These are phyloP conservation scores for Talaromyces verruculosus DNA, from an alignment of 2,329 filamentous ascomycete genomes.

Conservation along the genomic window DNA sequence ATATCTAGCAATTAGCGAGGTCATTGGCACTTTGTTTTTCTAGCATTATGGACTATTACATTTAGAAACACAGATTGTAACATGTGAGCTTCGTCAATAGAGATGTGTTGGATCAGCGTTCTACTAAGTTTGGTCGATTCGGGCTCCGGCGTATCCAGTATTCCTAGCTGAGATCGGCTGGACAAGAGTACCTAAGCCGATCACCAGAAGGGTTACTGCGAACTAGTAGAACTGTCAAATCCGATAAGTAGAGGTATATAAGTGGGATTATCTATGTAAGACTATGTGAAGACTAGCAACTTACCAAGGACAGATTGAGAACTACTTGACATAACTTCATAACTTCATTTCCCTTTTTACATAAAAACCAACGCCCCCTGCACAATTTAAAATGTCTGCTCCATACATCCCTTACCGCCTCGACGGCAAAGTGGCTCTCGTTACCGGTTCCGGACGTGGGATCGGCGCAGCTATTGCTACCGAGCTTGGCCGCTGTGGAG, in stretches of 20 bases:
- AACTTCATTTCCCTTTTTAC: neutral
- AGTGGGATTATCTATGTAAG: neutral
- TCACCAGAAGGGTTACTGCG: neutral
- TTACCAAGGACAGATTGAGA: neutral
- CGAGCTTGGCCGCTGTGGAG: conserved; percentile 32
- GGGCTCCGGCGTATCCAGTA: neutral
- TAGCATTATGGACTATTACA: neutral
- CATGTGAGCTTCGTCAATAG: neutral
- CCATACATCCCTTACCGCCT: conserved; percentile 15
- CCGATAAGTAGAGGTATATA: neutral
- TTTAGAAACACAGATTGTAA: neutral
- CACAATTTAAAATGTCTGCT: neutral
- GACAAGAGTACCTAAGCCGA: neutral
- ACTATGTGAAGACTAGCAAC: neutral
- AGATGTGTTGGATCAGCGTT: neutral
- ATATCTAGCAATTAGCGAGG: neutral
- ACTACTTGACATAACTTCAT: neutral
- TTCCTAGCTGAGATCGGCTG: neutral
- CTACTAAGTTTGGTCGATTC: neutral
- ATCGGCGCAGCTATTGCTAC: conserved; percentile 33
- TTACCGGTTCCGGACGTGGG: conserved; percentile 33
- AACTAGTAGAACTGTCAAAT: neutral
- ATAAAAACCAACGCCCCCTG: neutral
- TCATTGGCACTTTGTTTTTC: neutral
- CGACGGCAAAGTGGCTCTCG: conserved; percentile 45